Evolutionary conservation across 352 stramenopile genomes (phyloP), one percentile per base, ranked within the genome.

Genomic region (Phytophthora fragariae): DNA sequence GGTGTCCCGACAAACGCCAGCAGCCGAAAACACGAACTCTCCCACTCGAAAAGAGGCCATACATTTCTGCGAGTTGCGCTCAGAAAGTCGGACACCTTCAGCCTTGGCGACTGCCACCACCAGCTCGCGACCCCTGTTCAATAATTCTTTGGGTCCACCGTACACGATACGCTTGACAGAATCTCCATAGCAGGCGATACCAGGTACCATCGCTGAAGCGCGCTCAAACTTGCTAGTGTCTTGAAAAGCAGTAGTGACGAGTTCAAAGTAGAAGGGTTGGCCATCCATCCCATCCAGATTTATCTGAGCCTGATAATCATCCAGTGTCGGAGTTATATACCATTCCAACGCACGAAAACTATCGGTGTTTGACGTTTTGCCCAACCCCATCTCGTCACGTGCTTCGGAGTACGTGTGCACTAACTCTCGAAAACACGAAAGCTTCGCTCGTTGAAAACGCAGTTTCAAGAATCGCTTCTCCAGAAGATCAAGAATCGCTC

Each of bases 381-480:
- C 49, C n/a, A 68, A 56, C 2, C 50, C 50, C 33, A 68, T 68
- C 14, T 29, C 50, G 21, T 54, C 14, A 4, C 61, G 61, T 12
- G 35, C 46, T 5, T 47, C 11, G 3, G 61, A 68, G 52, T 68
- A 68, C 12, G 35, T 39, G 19, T 55, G 31, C 33, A 68, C 61
- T 12, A 68, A 15, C 21, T 61, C 35, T 29, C 50, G 49, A 57
- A 61, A 61, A 24, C 11, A 24, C 2, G 52, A 53, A 11, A 21
- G 29, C 35, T 61, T 44, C 50, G 33, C 14, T 60, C 15, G 19
- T 27, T 14, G 41, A 60, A 68, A n/a, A 5, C 37, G 50, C 46
- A 65, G 41, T 17, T 46, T 65, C 33, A 72, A 14, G 7, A 76
- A 56, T 33, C 69, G 37, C 35, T 68, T 72, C 37, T 72, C 69